phyloP scores from a whole-genome alignment of 352 stramenopile species.

The Phytopythium ostracodes region DNA sequence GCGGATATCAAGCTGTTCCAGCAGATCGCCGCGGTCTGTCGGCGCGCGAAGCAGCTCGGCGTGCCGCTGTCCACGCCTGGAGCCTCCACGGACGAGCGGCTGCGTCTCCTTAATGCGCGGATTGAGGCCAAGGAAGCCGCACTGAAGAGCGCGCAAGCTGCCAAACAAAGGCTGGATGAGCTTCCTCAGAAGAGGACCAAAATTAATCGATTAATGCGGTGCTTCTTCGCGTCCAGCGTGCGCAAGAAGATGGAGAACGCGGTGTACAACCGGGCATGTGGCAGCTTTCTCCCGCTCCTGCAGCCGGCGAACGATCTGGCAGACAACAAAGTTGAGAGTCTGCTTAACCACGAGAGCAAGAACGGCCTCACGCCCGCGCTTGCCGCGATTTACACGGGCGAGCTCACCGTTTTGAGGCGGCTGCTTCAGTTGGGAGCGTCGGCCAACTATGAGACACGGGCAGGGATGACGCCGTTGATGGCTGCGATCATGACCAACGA shows the following conservation, averaged over 20 bases:
- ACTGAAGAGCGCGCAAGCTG: conserved; percentile 18
- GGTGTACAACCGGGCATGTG: conserved; percentile 36
- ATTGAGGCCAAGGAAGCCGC: conserved; percentile 30
- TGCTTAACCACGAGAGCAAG: conserved; percentile 50
- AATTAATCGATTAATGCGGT: conserved; percentile 24
- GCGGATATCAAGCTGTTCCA: conserved; percentile 34
- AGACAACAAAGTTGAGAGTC: conserved; percentile 7
- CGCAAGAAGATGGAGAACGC: conserved; percentile 43
- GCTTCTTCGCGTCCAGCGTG: conserved; percentile 24
- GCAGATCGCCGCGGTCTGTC: conserved; percentile 18
- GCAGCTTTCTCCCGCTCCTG: conserved; percentile 37
- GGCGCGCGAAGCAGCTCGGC: conserved; percentile 25
- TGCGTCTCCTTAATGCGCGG: conserved; percentile 27
- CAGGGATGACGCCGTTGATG: conserved; percentile 51
- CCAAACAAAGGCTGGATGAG: conserved; percentile 38
- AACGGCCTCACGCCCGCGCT: conserved; percentile 55
- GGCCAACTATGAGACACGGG: conserved; percentile 31
- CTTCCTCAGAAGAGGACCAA: conserved; percentile 29
- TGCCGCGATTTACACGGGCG: conserved; percentile 34
- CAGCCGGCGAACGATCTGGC: conserved; percentile 14
- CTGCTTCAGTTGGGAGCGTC: conserved; percentile 47
- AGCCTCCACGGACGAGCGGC: conserved; percentile 18
- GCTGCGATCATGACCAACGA: conserved; percentile 41
- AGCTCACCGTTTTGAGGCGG: conserved; percentile 30
- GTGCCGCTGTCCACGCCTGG: conserved; percentile 31